phyloP scores from a whole-genome alignment of 495 filamentous ascomycete genomes.

The Penicillium taxi region DNA sequence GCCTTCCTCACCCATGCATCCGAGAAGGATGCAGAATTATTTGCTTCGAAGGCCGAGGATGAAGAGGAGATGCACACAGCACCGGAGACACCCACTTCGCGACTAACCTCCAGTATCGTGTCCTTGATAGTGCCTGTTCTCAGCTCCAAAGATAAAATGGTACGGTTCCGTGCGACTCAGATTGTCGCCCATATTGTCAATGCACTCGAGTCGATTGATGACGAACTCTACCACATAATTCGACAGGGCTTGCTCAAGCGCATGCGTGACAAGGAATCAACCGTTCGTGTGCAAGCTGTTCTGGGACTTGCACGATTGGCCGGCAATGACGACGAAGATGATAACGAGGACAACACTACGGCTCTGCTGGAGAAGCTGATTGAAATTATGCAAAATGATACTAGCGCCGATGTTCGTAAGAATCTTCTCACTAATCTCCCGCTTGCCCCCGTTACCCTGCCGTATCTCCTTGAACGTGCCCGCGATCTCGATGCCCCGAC shows the following conservation, averaged over 20 bases:
- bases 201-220: conserved; percentile 80
- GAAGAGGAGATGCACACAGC: conserved; percentile 51
- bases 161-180: conserved; percentile 85
- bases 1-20: conserved; percentile 73
- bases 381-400: conserved; percentile 88
- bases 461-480: conserved; percentile 84
- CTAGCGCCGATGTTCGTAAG: conserved; percentile 84
- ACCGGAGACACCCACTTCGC: conserved; percentile 71
- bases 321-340: conserved; percentile 68
- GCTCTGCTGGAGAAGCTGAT: conserved; percentile 75
- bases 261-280: conserved; percentile 85
- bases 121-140: conserved; percentile 61
- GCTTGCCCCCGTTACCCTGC: conserved; percentile 70
- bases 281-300: conserved; percentile 90
- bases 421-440: conserved; percentile 84
- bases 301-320: conserved; percentile 77
- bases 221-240: conserved; percentile 77
- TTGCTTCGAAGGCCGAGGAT: conserved; percentile 27
- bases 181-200: conserved; percentile 82
- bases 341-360: conserved; percentile 54
- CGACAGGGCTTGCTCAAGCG: conserved; percentile 69
- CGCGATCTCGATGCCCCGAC: conserved; percentile 80
- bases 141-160: conserved; percentile 78
- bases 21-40: conserved; percentile 61
- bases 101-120: conserved; percentile 68